Conservation (phyloP, 2,329 filamentous ascomycete genomes). For the Zymoseptoria brevis region DNA sequence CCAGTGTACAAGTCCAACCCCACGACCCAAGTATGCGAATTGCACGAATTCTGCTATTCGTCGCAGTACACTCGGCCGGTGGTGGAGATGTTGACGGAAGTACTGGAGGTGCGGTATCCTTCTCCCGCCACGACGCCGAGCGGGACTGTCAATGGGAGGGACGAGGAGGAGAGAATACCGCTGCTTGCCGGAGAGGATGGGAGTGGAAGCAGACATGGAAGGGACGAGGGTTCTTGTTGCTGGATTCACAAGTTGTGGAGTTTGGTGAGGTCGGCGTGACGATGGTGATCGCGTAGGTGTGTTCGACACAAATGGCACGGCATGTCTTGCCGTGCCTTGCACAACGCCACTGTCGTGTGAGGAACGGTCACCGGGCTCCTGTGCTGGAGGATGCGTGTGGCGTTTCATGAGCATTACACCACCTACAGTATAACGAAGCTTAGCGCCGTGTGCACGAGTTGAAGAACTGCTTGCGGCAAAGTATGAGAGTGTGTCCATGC, state of each 20-base stretch:
- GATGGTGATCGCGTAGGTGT: not conserved
- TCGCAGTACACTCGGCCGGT: constrained; percentile 19
- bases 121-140: not conserved
- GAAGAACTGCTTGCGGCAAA: not conserved
- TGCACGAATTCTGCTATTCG: constrained; percentile 13
- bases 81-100: constrained; percentile 15
- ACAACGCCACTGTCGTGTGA: not conserved
- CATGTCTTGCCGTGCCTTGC: no score
- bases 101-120: constrained; percentile 18
- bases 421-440: not conserved
- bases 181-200: not conserved
- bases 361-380: not conserved
- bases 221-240: not conserved
- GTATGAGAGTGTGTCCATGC: not conserved
- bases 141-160: no score
- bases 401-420: not conserved
- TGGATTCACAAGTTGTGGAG: not conserved
- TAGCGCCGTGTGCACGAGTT: not conserved
- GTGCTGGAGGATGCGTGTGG: not conserved
- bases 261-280: not conserved
- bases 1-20: constrained; percentile 13
- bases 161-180: not conserved
- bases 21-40: constrained; percentile 10
- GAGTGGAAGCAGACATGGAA: not conserved
- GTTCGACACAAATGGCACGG: not conserved